phyloP scores from a whole-genome alignment of 2,329 filamentous ascomycete genomes.

The Ilyonectria robusta region DNA sequence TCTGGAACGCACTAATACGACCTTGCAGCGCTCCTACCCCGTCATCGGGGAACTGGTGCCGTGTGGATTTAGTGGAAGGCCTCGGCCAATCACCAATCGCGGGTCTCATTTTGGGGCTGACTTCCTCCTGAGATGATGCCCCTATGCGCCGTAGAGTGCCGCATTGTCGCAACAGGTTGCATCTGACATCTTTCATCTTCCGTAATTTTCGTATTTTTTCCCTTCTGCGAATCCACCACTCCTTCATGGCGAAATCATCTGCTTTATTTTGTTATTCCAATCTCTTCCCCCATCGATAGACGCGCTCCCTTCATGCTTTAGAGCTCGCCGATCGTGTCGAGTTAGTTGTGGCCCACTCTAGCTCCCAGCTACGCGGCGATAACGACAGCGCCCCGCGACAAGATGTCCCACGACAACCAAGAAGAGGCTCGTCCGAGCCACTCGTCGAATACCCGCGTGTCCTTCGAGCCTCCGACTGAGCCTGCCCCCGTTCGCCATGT shows the following conservation, averaged over 20 bases:
- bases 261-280: background rate
- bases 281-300: background rate
- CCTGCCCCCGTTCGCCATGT: slow-evolving; percentile 39
- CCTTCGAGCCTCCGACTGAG: slow-evolving; percentile 31
- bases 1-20: slow-evolving; percentile 1
- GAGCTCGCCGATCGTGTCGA: background rate
- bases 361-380: slow-evolving; percentile 6
- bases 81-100: slow-evolving; percentile 3
- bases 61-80: background rate
- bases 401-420: slow-evolving; percentile 33
- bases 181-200: background rate
- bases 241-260: background rate
- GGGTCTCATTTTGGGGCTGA: background rate
- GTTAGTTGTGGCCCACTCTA: background rate
- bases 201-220: background rate
- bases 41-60: slow-evolving; percentile 3
- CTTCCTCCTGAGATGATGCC: background rate
- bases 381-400: slow-evolving; percentile 12
- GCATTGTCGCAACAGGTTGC: background rate
- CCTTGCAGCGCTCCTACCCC: background rate
- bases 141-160: background rate
- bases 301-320: background rate
- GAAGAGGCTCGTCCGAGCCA: slow-evolving; percentile 37
- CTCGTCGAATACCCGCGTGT: slow-evolving; percentile 42
- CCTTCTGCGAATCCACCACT: background rate